phyloP scores from a whole-genome alignment of 2,329 filamentous ascomycete genomes.

The Scedosporium aurantiacum region DNA sequence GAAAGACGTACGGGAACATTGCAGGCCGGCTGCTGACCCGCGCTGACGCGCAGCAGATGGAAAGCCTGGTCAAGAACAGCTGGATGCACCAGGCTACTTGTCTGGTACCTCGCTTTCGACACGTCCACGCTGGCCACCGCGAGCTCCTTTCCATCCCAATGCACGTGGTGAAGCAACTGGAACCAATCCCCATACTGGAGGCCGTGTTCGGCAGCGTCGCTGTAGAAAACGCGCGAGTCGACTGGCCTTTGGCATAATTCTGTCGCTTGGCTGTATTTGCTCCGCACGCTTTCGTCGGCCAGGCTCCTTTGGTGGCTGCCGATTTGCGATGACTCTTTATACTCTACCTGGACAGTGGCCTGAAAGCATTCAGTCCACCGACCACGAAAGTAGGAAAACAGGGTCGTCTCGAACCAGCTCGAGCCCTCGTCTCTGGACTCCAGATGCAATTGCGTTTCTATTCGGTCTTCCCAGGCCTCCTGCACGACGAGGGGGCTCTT shows the following conservation, averaged over 20 bases:
- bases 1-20: constrained; percentile 19
- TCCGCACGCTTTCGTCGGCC: neutral
- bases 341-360: constrained; percentile 19
- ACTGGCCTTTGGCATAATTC: neutral
- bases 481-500: constrained; percentile 19
- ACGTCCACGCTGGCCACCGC: constrained; percentile 15
- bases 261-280: neutral
- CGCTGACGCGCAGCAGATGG: constrained; percentile 18
- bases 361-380: constrained; percentile 21
- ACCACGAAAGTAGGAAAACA: constrained; percentile 16
- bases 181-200: constrained; percentile 20
- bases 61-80: constrained; percentile 24
- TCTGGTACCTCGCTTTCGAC: constrained; percentile 12
- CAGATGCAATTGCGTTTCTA: constrained; percentile 20
- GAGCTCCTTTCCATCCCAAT: constrained; percentile 16
- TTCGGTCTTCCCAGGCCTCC: constrained; percentile 17
- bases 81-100: constrained; percentile 21
- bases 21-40: constrained; percentile 8
- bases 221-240: constrained; percentile 19
- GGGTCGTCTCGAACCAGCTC: neutral
- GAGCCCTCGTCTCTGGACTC: constrained; percentile 6
- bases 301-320: neutral
- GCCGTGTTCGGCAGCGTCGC: constrained; percentile 15
- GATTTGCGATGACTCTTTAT: constrained; percentile 15
- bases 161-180: constrained; percentile 18